phyloP scores from a whole-genome alignment of 1,139 yeast genomes.

The Wickerhamiella infanticola region DNA sequence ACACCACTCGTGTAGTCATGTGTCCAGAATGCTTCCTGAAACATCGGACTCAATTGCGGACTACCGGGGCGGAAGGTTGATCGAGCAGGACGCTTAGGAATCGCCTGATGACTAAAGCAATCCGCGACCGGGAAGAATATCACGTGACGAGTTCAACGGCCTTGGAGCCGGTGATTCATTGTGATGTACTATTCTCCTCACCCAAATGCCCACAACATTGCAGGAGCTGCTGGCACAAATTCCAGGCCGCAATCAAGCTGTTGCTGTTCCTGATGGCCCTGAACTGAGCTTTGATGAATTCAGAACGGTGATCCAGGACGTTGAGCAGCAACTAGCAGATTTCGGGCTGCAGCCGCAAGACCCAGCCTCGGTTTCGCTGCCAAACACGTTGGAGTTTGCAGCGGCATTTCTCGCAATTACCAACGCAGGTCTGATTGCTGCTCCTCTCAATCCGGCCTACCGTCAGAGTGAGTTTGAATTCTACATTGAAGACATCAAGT shows the following conservation, averaged over 20 bases:
- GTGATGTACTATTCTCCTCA: too few species aligned
- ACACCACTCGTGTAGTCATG: constrained; percentile 47
- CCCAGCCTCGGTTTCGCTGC: constrained; percentile 43
- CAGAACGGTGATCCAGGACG: constrained; percentile 13
- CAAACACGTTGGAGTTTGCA: constrained; percentile 43
- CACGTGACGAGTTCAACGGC: too few species aligned
- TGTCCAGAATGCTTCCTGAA: constrained; percentile 55
- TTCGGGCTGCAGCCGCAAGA: constrained; percentile 24
- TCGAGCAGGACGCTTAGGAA: too few species aligned
- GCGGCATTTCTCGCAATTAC: constrained; percentile 40
- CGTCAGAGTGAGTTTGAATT: constrained; percentile 45
- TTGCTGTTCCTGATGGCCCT: constrained; percentile 22
- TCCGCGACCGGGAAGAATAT: too few species aligned
- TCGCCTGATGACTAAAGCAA: too few species aligned
- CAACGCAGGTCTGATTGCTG: constrained; percentile 40
- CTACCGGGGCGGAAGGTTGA: too few species aligned
- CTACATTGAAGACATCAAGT: constrained; percentile 42
- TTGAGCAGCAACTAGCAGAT: constrained; percentile 18
- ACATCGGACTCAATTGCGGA: constrained; percentile 6
- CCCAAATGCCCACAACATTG: constrained; percentile 9
- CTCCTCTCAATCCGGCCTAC: constrained; percentile 49
- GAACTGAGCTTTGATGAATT: constrained; percentile 19
- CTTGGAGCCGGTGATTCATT: too few species aligned
- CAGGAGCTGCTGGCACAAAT: constrained; percentile 7
- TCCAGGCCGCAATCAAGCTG: constrained; percentile 9